Base-by-base conservation (phyloP, 176 grass and related monocot species). In the Oryza rufipogon region DNA sequence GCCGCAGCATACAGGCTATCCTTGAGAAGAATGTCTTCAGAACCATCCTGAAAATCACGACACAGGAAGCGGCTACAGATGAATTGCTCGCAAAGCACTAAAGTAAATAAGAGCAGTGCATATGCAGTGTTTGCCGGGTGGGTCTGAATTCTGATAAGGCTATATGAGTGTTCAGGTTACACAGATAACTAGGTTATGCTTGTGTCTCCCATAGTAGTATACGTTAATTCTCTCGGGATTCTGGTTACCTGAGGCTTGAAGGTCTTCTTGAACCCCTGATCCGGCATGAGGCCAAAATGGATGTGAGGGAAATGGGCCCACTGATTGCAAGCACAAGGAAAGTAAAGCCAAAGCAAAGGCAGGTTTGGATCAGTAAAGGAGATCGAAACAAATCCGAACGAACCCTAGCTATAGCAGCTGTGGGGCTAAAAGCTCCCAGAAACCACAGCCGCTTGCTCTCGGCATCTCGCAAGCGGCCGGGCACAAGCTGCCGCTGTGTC, bases 251-350 rank as follows among this genome's bases (percentile, higher is more conserved):
- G 97, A 75, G 82, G 47, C 11, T 83, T 89, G 66, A 94, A 83
- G 86, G 76, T 93, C 86, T 94, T 96, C 93, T 94, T 96, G 81
- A 94, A 87, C 49, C 84, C 91, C 86, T 96, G 96, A 85, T 99
- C 93, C 17, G 93, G 96, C 96, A 92, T 94, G 70, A 99, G 85
- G 23, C 97, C 97, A 51, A 99, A 99, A 84, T 96, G 97, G 80
- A 99, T 99, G 88, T 99, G 97, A 19, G 97, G 97, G 48, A 99
- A 99, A 91, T 99, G 97, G 28, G 97, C 97, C 97, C 97, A 99
- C 97, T 99, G 87, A 26, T 80, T 22, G 65, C 61, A 64, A 71
- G 76, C 41, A 68, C 74, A 69, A 48, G 42, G 19, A 74, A 33
- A 85, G 42, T 9, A 90, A 90, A 75, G 56, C 58, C 80, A 84